Conservation (phyloP, 2,329 filamentous ascomycete genomes). For the Drechslera avenae region DNA sequence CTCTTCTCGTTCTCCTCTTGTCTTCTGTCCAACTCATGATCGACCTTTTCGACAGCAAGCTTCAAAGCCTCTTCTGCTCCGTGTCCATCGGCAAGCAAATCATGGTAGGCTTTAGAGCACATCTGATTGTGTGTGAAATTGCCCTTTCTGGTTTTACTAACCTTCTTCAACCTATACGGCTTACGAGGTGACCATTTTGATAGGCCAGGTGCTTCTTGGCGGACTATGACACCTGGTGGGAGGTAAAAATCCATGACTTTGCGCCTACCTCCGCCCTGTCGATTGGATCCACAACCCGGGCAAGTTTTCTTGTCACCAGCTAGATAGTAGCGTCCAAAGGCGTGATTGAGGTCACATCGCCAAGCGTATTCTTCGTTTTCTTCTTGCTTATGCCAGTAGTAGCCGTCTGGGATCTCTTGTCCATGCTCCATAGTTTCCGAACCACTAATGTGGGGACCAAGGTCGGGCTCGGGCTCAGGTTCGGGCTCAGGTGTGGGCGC, state of each 20-base stretch:
- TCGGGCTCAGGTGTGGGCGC: constrained; percentile 17
- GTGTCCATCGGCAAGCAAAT: constrained; percentile 16
- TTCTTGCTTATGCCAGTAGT: constrained; percentile 19
- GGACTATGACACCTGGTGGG: constrained; percentile 18
- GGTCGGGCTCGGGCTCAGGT: constrained; percentile 22
- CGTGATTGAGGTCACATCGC: constrained; percentile 38
- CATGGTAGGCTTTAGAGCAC: constrained; percentile 26
- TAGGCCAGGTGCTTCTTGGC: constrained; percentile 24
- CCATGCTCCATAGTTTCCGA: constrained; percentile 36
- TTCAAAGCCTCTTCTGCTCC: constrained; percentile 18
- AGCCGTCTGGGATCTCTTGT: constrained; percentile 26
- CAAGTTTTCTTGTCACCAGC: constrained; percentile 32
- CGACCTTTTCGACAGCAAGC: constrained; percentile 22
- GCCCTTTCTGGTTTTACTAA: neutral
- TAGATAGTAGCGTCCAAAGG: constrained; percentile 38
- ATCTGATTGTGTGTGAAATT: constrained; percentile 29
- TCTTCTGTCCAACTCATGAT: constrained; percentile 23
- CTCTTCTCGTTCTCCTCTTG: constrained; percentile 4
- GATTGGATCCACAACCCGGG: constrained; percentile 30
- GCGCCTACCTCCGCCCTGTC: constrained; percentile 13
- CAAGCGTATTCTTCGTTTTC: constrained; percentile 26
- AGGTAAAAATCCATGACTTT: constrained; percentile 36
- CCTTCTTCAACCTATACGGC: constrained; percentile 20
- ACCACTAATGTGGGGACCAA: constrained; percentile 31
- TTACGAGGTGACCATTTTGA: constrained; percentile 24